These are phyloP conservation scores for Nepenthes alata DNA, from an alignment of 179 eudicot species.

Conservation along the genomic window DNA sequence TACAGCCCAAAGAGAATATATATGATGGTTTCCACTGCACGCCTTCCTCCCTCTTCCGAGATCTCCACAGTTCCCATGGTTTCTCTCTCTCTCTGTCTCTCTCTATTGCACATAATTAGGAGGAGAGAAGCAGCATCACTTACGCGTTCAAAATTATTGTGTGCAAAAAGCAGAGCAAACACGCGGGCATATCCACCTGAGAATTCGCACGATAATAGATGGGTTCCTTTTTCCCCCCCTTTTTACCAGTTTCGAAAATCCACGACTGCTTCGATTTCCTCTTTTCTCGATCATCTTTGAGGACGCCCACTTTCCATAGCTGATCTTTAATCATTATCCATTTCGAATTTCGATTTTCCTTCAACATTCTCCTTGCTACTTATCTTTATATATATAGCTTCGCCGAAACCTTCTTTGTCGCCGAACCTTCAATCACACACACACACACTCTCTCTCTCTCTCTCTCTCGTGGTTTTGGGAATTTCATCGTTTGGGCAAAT, in stretches of 20 bases:
- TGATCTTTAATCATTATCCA: constrained; percentile 18
- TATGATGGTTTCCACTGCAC: constrained; percentile 51
- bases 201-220: constrained; percentile 19
- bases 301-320: constrained; percentile 4
- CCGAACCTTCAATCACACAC: constrained; percentile 2
- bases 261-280: constrained; percentile 24
- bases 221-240: neutral
- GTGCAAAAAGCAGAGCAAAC: constrained; percentile 13
- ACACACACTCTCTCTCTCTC: constrained; percentile 4
- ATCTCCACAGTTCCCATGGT: neutral
- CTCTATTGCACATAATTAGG: neutral
- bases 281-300: constrained; percentile 2
- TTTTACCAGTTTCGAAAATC: constrained; percentile 18
- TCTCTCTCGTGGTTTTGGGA: neutral
- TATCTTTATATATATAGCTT: constrained; percentile 11
- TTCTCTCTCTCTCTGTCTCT: neutral
- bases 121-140: neutral
- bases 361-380: constrained; percentile 15
- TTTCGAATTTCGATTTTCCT: neutral
- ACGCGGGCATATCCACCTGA: constrained; percentile 53
- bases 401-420: constrained; percentile 3
- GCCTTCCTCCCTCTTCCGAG: constrained; percentile 25
- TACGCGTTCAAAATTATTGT: too few species aligned
- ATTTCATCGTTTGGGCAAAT: constrained; percentile 10
- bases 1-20: constrained; percentile 13